A percentile compares a stretch with the other conserved stretches of the same genome.
Conservation (phyloP, 805 yeast genomes). For the Aciculoconidium aculeatum region DNA sequence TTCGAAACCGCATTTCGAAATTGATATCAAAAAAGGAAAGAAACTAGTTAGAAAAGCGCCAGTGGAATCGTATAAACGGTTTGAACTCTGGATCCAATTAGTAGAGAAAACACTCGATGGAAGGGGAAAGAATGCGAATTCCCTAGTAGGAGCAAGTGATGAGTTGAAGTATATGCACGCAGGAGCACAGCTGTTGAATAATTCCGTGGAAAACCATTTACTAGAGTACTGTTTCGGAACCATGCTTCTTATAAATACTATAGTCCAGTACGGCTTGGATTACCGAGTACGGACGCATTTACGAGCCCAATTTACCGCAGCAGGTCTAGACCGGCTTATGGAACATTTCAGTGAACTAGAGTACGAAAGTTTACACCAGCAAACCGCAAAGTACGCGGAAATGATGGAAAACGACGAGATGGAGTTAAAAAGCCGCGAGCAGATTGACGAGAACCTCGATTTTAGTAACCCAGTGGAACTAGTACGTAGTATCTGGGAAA, state of each 20-base stretch:
- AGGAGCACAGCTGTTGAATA: conserved; percentile 16
- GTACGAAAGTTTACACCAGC: conserved; percentile 56
- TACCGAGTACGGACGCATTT: conserved; percentile 47
- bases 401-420: conserved; percentile 51
- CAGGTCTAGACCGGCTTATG: conserved; percentile 17
- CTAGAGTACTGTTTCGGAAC: conserved; percentile 69
- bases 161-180: conserved; percentile 51
- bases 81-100: conserved; percentile 66
- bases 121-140: conserved; percentile 77
- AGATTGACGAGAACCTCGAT: conserved; percentile 40
- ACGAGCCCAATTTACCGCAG: conserved; percentile 40
- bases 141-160: conserved; percentile 87
- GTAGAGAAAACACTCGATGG: conserved; percentile 72
- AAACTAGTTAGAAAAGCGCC: conserved; percentile 33
- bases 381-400: conserved; percentile 57
- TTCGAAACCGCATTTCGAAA: conserved; percentile 32
- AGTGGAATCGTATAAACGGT: conserved; percentile 37
- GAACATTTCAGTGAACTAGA: conserved; percentile 31
- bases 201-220: conserved; percentile 54
- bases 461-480: conserved; percentile 71
- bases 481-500: conserved; percentile 51
- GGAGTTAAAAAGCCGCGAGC: conserved; percentile 32
- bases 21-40: conserved; percentile 24
- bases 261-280: conserved; percentile 44
- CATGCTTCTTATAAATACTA: conserved; percentile 61